These are phyloP conservation scores for Luvunga scandens DNA, from an alignment of 345 rosid species.

Conservation along the genomic window DNA sequence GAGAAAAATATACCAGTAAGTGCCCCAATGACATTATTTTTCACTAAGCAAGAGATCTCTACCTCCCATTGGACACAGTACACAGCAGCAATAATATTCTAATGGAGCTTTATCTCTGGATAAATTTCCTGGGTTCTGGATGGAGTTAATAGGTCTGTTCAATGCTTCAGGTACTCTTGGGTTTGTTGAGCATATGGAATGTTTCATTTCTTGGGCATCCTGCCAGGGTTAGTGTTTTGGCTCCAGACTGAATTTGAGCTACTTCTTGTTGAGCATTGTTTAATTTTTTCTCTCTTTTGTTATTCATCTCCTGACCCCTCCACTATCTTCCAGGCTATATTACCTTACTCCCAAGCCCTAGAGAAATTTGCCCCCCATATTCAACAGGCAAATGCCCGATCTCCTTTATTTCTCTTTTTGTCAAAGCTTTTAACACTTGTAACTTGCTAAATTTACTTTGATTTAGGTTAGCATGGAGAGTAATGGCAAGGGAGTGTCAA, in stretches of 20 bases:
- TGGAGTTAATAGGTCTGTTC: neutral
- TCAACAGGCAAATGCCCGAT: constrained; percentile 62
- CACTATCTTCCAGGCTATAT: constrained; percentile 68
- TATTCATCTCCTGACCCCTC: constrained; percentile 7
- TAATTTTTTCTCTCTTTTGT: neutral
- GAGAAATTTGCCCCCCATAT: constrained; percentile 97
- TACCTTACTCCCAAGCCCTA: constrained; percentile 91
- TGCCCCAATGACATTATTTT: constrained; percentile 11
- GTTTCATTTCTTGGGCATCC: constrained; percentile 92
- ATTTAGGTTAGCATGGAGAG: constrained; percentile 98
- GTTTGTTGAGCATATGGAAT: constrained; percentile 91
- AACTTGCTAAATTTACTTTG: constrained; percentile 14
- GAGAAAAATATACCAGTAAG: constrained; percentile 92
- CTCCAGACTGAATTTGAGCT: constrained; percentile 13
- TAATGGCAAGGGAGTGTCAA: constrained; percentile 97
- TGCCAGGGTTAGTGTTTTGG: constrained; percentile 62
- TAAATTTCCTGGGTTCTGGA: neutral
- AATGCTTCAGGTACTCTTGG: constrained; percentile 71
- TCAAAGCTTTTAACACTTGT: neutral
- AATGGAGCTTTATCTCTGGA: neutral
- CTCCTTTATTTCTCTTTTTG: neutral
- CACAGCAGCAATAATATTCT: neutral
- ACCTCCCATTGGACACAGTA: neutral
- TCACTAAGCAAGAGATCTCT: neutral
- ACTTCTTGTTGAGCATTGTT: constrained; percentile 2